Evolutionary conservation across 129 eudicot species (phyloP).

Genomic region (Chrysanthemum makinoi): DNA sequence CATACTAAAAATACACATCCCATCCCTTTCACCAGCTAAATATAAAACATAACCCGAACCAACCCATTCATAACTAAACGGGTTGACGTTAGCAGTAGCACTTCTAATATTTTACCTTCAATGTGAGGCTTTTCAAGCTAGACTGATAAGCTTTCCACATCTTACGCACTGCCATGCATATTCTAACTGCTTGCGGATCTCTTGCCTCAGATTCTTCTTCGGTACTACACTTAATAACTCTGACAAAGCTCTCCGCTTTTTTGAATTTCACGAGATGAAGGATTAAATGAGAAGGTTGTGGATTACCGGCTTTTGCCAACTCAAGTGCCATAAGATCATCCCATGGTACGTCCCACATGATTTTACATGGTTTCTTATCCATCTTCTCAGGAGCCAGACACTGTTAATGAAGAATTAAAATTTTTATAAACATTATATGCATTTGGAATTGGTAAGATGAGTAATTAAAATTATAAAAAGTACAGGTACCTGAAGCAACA

Average conservation of each 20-base stretch:
- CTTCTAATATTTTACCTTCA: slow-evolving; percentile 46
- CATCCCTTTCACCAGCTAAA: background rate
- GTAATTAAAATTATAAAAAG: background rate
- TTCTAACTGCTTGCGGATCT: slow-evolving; percentile 82
- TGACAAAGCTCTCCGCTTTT: slow-evolving; percentile 69
- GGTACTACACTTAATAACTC: slow-evolving; percentile 75
- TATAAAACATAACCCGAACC: background rate
- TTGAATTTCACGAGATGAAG: slow-evolving; percentile 72
- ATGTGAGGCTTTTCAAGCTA: slow-evolving; percentile 42
- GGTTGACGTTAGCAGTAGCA: background rate
- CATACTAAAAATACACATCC: background rate
- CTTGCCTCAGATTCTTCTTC: slow-evolving; percentile 58
- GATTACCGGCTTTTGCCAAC: slow-evolving; percentile 77
- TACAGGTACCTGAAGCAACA: slow-evolving; percentile 77
- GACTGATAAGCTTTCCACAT: slow-evolving; percentile 80
- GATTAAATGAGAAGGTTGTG: slow-evolving; percentile 74
- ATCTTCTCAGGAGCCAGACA: slow-evolving; percentile 69
- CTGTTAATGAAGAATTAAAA: slow-evolving; percentile 37
- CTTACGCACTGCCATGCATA: slow-evolving; percentile 69
- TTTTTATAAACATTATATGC: background rate
- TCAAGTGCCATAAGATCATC: slow-evolving; percentile 86
- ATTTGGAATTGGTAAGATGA: slow-evolving; percentile 2
- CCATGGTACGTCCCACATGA: slow-evolving; percentile 98
- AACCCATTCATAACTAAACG: background rate
- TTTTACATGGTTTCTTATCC: slow-evolving; percentile 93